Percentiles rank a stretch among this genome's conserved stretches.
Conservation (phyloP, 176 grass and related monocot species). For the Echinochloa phyllopogon region DNA sequence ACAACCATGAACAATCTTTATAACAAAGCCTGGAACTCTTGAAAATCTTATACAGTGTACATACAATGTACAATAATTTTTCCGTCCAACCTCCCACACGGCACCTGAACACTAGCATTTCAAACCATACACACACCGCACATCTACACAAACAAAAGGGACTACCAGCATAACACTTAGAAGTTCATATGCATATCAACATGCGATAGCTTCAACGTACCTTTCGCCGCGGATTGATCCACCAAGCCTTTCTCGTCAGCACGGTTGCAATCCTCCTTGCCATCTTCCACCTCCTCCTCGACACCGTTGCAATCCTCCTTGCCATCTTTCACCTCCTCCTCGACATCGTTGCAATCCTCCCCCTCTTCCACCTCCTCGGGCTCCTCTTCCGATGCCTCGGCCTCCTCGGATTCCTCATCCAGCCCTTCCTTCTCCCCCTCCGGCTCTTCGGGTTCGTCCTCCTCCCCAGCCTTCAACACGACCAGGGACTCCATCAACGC, state of each 20-base stretch:
- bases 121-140: neutral
- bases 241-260: slow-evolving; percentile 4
- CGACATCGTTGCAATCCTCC: neutral
- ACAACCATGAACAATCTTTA: neutral
- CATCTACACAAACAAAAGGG: neutral
- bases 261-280: neutral
- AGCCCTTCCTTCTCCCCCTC: neutral
- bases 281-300: slow-evolving; percentile 29
- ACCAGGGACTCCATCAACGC: neutral
- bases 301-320: neutral
- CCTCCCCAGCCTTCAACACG: slow-evolving; percentile 8
- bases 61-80: neutral
- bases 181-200: neutral
- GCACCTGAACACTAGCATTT: neutral
- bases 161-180: neutral
- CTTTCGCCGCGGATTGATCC: neutral
- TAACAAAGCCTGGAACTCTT: slow-evolving; percentile 17
- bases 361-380: slow-evolving; percentile 24
- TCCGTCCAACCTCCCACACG: neutral
- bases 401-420: slow-evolving; percentile 4
- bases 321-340: slow-evolving; percentile 16
- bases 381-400: slow-evolving; percentile 12
- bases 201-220: slow-evolving; percentile 27
- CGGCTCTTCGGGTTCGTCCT: neutral
- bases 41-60: neutral